Evolutionary conservation across 352 stramenopile genomes (phyloP), one percentile per base, ranked within the genome.

Genomic region (Aphanomyces astaci): DNA sequence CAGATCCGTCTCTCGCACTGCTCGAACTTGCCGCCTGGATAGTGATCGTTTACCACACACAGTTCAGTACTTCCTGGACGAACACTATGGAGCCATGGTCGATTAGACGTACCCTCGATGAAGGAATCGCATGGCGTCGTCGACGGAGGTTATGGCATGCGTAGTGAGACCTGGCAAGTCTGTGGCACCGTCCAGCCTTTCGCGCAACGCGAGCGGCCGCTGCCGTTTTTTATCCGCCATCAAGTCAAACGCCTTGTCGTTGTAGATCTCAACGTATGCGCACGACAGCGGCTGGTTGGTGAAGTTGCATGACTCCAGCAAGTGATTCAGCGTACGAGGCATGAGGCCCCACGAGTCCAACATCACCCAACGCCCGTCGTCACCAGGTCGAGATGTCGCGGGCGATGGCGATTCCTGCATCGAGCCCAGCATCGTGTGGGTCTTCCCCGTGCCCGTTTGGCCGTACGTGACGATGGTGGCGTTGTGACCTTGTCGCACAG

Each of bases 221-320:
- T 90, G 80, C 11, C 79, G 69, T 49, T 75, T 84, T 75, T 5
- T 72, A 74, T 75, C 78, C 76, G n/a, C 90, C 71, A 96, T 80
- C 55, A 97, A 73, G 63, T 97, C 90, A 36, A 75, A 80, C 36
- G 97, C 91, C 59, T 96, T 84, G 66, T 98, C 96, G 62, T 98
- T 98, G 82, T 98, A 97, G 45, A 98, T 91, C 71, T 98, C 90
- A 32, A 98, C 73, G 64, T 96, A 97, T 66, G 83, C 94, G 64
- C 89, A 80, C 7, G 79, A 13, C 19, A 76, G 76, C 69, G 87
- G 89, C 65, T n/a, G n/a, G n/a, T n/a, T n/a, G n/a, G n/a, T n/a
- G n/a, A n/a, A n/a, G n/a, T n/a, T n/a, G n/a, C n/a, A n/a, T n/a
- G n/a, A n/a, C n/a, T 94, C 75, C 53, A 96, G 94, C 71, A 97